Base-by-base conservation (phyloP, 2,329 filamentous ascomycete genomes). In the Pyrenophora seminiperda region DNA sequence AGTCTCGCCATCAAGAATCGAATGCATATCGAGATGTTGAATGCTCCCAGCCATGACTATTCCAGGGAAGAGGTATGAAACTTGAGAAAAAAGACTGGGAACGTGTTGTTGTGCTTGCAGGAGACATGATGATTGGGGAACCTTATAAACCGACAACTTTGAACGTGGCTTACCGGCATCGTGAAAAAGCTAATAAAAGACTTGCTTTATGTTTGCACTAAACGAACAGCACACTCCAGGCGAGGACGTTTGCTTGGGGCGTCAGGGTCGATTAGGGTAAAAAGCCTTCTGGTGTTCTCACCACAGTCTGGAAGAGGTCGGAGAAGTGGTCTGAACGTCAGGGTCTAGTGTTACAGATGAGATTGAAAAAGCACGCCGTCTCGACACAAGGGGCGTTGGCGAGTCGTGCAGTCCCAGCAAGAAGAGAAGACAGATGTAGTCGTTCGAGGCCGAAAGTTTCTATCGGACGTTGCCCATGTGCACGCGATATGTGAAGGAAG, bases 131-230 rank as follows among this genome's bases (percentile, higher is more conserved):
- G 30, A 20, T 31, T 29, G n/a, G 39, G 34, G 7, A 24, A 36
- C 43, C 45, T 53, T 54, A 56, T 55, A 56, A 32, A 32, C 19
- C 17, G 30, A 37, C 22, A 34, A 49, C 19, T 34, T 24, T 34
- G 34, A 42, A 46, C 15, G 13, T 41, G 22, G 47, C 67, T 66
- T 68, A 70, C 67, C 54, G 67, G 66, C 67, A 70, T 70, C 13
- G 39, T 37, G 41, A 46, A 34, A 34, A 45, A 47, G 45, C 18
- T 33, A 36, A 22, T 39, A 40, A 40, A 49, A 19, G 15, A 32
- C 22, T 39, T 39, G 50, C 54, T 62, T 53, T 48, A 47, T 44
- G 53, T 60, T 54, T 50, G 22, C 41, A 38, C 24, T 19, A 19
- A 53, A 44, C 46, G 41, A 48, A 44, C 34, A 58, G 52, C 34